Percentiles rank a stretch among this genome's conserved stretches.
These are phyloP conservation scores for Clarireedia paspali DNA, from an alignment of 2,329 filamentous ascomycete genomes.

Conservation along the genomic window DNA sequence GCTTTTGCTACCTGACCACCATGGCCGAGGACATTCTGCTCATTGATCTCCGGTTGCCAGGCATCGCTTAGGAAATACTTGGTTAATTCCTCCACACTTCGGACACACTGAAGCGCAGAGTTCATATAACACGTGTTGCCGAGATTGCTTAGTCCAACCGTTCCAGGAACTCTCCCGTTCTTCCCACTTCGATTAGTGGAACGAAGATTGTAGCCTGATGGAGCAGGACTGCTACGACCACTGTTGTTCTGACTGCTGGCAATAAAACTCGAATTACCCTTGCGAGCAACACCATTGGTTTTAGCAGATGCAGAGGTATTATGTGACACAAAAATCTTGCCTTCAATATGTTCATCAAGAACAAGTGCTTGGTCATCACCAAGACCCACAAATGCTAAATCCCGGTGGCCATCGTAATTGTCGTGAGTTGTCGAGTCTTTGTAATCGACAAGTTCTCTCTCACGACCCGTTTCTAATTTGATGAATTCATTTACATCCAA, in stretches of 20 bases:
- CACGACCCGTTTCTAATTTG: conserved; percentile 51
- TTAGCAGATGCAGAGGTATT: conserved; percentile 29
- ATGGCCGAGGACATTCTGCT: conserved; percentile 76
- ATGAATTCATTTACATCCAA: conserved; percentile 51
- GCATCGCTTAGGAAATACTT: conserved; percentile 77
- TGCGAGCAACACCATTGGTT: conserved; percentile 15
- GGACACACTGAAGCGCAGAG: conserved; percentile 88
- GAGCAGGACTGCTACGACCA: conserved; percentile 61
- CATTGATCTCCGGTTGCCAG: conserved; percentile 76
- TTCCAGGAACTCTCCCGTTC: conserved; percentile 63
- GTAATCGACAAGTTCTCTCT: conserved; percentile 55
- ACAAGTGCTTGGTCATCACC: conserved; percentile 69
- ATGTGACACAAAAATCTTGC: conserved; percentile 51
- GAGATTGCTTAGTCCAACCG: conserved; percentile 78
- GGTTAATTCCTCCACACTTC: conserved; percentile 87
- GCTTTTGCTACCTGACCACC: conserved; percentile 78
- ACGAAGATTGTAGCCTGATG: conserved; percentile 59
- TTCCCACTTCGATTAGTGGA: conserved; percentile 46
- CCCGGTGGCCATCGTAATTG: conserved; percentile 70
- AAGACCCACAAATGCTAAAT: conserved; percentile 59
- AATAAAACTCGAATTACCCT: conserved; percentile 12
- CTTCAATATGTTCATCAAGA: conserved; percentile 69
- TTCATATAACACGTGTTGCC: conserved; percentile 99
- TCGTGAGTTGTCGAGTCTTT: conserved; percentile 64
- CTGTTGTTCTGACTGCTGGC: conserved; percentile 43